phyloP scores from a whole-genome alignment of 2,329 filamentous ascomycete genomes.

The Penicillium corylophilum region DNA sequence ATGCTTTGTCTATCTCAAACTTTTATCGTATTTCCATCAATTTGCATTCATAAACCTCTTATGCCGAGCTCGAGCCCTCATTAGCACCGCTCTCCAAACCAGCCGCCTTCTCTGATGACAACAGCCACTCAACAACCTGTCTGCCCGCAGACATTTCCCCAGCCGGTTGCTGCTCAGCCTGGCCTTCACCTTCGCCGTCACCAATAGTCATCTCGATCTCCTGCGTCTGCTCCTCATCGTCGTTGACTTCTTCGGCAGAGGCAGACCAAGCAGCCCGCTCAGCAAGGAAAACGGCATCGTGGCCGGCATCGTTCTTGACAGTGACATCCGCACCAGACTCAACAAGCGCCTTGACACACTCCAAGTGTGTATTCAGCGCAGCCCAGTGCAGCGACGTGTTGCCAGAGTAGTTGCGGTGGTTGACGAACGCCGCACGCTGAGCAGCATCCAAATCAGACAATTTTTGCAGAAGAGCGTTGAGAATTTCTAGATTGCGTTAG shows the following conservation, averaged over 20 bases:
- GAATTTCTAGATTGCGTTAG: conserved; percentile 36
- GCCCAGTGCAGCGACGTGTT: conserved; percentile 96
- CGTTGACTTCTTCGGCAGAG: conserved; percentile 49
- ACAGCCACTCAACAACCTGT: conserved; percentile 44
- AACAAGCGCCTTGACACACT: conserved; percentile 74
- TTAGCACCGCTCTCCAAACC: conserved; percentile 34
- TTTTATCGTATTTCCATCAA: conserved; percentile 10
- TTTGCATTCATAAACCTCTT: conserved; percentile 8
- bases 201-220: conserved; percentile 28
- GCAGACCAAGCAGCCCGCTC: conserved; percentile 67
- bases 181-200: conserved; percentile 17
- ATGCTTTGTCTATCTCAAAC: conserved; percentile 14
- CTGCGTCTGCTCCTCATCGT: conserved; percentile 18
- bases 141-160: conserved; percentile 36
- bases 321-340: conserved; percentile 74
- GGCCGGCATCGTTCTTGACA: conserved; percentile 77
- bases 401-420: conserved; percentile 70
- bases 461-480: conserved; percentile 48
- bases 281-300: conserved; percentile 74
- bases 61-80: conserved; percentile 23
- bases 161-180: conserved; percentile 9
- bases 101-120: conserved; percentile 38
- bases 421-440: conserved; percentile 34
- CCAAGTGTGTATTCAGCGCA: conserved; percentile 81
- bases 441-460: conserved; percentile 28